Conservation (phyloP, 2,329 filamentous ascomycete species). For the Fusarium hainanense region DNA sequence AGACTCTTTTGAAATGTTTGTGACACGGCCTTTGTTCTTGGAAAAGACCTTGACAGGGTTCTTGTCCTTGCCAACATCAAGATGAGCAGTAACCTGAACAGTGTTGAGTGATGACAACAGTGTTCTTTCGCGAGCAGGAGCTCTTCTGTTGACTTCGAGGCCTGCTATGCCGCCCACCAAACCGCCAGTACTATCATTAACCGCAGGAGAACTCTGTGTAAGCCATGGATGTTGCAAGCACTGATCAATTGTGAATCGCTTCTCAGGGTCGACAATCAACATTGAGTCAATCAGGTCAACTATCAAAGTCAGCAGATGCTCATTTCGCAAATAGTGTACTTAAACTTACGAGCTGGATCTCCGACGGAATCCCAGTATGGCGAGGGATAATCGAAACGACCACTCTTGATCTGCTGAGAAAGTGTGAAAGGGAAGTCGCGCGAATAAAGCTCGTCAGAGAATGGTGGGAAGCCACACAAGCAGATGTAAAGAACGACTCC, state of each 20-base stretch:
- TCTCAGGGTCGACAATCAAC: slow-evolving; percentile 87
- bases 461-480: slow-evolving; percentile 95
- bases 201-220: slow-evolving; percentile 67
- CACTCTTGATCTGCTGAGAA: slow-evolving; percentile 91
- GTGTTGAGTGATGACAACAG: slow-evolving; percentile 85
- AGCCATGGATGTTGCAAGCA: slow-evolving; percentile 94
- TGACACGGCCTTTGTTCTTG: slow-evolving; percentile 68
- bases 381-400: slow-evolving; percentile 92
- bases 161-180: slow-evolving; percentile 86
- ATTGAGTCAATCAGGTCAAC: slow-evolving; percentile 94
- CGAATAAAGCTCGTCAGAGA: slow-evolving; percentile 91
- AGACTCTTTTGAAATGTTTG: slow-evolving; percentile 64
- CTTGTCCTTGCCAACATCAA: slow-evolving; percentile 67
- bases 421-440: slow-evolving; percentile 86
- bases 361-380: slow-evolving; percentile 81
- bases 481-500: slow-evolving; percentile 99
- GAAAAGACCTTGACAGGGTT: slow-evolving; percentile 77
- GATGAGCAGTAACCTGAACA: slow-evolving; percentile 64
- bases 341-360: slow-evolving; percentile 73
- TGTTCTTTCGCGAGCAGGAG: slow-evolving; percentile 83
- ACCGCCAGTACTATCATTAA: slow-evolving; percentile 90
- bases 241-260: slow-evolving; percentile 88
- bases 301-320: slow-evolving; percentile 38
- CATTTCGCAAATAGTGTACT: background rate
- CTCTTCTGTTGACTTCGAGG: slow-evolving; percentile 86